Evolutionary conservation across 2,329 filamentous ascomycete species (phyloP).

Genomic region (Teratosphaeria pseudoeucalypti): DNA sequence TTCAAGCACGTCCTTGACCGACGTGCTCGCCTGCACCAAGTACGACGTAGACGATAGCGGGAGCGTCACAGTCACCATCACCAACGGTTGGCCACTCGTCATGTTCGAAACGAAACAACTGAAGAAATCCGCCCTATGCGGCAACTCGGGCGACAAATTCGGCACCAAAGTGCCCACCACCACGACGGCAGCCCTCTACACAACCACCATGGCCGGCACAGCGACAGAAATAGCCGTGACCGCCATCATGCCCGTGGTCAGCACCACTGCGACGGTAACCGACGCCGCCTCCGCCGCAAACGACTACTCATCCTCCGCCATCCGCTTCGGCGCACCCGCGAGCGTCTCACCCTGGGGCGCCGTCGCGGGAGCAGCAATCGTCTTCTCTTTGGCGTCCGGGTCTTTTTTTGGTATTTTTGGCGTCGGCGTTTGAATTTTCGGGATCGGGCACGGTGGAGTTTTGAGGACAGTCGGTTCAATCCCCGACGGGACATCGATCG

Average conservation of each 20-base stretch:
- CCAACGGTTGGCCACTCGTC: slow-evolving; percentile 23
- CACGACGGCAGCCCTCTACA: slow-evolving; percentile 1
- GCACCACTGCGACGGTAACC: not conserved
- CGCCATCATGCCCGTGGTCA: not conserved
- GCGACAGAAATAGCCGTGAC: not conserved
- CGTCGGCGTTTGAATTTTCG: not conserved
- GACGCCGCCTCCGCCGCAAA: not conserved
- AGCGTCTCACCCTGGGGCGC: not conserved
- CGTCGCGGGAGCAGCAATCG: not conserved
- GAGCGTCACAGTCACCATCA: slow-evolving; percentile 22
- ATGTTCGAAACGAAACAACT: slow-evolving; percentile 20
- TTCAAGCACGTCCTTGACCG: slow-evolving; percentile 17
- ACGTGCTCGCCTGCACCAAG: slow-evolving; percentile 26
- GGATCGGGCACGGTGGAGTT: not conserved
- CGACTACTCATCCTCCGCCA: not conserved
- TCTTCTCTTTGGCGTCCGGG: not conserved
- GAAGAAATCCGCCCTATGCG: slow-evolving; percentile 17
- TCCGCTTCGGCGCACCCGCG: not conserved
- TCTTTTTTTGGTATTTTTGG: not conserved
- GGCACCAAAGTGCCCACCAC: not conserved
- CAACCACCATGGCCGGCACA: not conserved
- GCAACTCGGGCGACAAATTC: slow-evolving; percentile 2
- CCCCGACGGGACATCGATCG: not conserved
- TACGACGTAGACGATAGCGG: slow-evolving; percentile 16
- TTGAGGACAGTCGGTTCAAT: not conserved